These are phyloP conservation scores for Fraxinus sp. DNA, from an alignment of 305 asterid genomes.

Conservation along the genomic window DNA sequence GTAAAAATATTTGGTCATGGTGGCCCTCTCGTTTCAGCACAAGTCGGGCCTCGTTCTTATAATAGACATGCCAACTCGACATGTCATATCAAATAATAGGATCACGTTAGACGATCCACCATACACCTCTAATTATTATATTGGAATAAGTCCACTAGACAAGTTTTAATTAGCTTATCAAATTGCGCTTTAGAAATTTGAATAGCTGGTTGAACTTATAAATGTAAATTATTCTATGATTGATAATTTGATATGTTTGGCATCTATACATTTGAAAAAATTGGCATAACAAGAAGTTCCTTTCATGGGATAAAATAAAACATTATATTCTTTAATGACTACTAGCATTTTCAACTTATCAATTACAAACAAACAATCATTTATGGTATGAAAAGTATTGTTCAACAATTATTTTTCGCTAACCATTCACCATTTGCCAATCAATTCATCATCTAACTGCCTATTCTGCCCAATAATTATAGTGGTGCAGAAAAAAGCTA, in stretches of 20 bases:
- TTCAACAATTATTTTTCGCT: background rate
- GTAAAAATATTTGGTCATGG: background rate
- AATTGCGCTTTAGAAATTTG: too few species aligned
- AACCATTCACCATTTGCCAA: background rate
- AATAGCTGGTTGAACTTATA: background rate
- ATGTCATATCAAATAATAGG: background rate
- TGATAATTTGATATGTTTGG: slow-evolving; percentile 9
- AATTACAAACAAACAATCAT: background rate
- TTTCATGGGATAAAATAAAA: background rate
- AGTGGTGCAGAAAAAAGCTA: background rate
- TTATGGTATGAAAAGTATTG: background rate
- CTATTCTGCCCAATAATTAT: background rate
- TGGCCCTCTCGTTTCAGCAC: background rate
- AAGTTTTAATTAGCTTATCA: background rate
- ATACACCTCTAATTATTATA: background rate
- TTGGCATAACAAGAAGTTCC: background rate
- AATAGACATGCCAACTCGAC: background rate
- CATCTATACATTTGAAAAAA: slow-evolving; percentile 1
- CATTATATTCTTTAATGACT: background rate
- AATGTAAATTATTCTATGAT: background rate
- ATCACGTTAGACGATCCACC: background rate
- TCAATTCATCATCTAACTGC: background rate
- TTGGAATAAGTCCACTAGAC: background rate
- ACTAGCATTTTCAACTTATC: background rate
- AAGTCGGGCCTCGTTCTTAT: too few species aligned